Evolutionary conservation across 169 alveolate species (phyloP), one percentile per base, ranked within the genome.

Genomic region (Cryptosporidium muris): DNA sequence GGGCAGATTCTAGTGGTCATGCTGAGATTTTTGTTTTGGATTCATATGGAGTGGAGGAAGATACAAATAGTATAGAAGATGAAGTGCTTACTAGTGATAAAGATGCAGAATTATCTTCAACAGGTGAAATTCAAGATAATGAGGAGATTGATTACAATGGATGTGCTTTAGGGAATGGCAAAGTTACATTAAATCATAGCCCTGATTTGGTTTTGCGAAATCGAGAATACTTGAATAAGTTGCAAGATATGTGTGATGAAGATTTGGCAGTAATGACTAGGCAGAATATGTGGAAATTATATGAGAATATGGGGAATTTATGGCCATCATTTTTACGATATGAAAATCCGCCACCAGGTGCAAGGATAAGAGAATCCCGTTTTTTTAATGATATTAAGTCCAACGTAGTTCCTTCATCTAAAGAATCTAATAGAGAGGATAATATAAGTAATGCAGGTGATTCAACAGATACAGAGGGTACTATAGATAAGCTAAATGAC

Each of bases 291-390:
- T 74, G 85, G 85, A 62, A 43, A 16, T 37, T 56, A 11, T 58
- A 53, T 43, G 60, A 74, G 49, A 62, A 74, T 58, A 58, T 74
- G 67, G 85, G 85, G 3, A 74, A 53, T 45, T 43, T 74, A 34
- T 74, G 85, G 85, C 85, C 85, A n/a, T 74, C 85, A 16, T 74
- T 56, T 43, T 45, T 74, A 45, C 54, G 85, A 43, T 74, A 74
- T n/a, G 85, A 74, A n/a, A 74, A 74, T 58, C 85, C 85, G 0
- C 85, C 85, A 60, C 40, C 34, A 16, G 74, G 60, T 60, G 45
- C 60, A 37, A 74, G 60, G n/a, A 74, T 62, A 47, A 36, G 42
- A 37, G 85, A 74, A 43, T 74, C 85, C 4, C 54, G 85, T 43
- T 74, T 74, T 74, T 74, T 43, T 34, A 14, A 47, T 42, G 36